phyloP scores from a whole-genome alignment of 192 early-diverging fungal genomes.

The Spinellus fusiger region DNA sequence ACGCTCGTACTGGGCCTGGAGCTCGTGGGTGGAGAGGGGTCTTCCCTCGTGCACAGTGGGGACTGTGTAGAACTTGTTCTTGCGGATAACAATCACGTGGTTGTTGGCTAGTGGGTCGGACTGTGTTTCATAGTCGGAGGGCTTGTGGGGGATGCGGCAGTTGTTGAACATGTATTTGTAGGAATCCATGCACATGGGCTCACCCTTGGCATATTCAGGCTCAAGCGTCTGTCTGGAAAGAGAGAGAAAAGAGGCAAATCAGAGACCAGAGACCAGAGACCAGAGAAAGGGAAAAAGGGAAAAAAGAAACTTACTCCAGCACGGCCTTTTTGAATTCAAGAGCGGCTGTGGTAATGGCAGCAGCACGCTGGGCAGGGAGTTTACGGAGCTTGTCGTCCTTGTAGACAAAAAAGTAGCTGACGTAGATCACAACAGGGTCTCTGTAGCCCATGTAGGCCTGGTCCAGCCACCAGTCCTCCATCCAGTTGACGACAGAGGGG shows the following conservation, averaged over 20 bases:
- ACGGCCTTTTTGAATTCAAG: slow-evolving; percentile 82
- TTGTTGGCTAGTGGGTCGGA: slow-evolving; percentile 71
- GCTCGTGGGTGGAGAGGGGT: slow-evolving; percentile 77
- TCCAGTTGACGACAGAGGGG: slow-evolving; percentile 78
- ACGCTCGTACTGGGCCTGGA: slow-evolving; percentile 67
- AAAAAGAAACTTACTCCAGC: slow-evolving; percentile 32
- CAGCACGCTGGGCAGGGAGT: slow-evolving; percentile 78
- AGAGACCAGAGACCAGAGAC: too few species aligned
- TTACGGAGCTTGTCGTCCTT: slow-evolving; percentile 81
- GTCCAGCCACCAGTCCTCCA: slow-evolving; percentile 98
- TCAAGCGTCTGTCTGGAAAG: slow-evolving; percentile 53
- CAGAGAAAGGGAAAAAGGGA: too few species aligned
- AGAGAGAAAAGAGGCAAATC: too few species aligned
- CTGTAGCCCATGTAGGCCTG: slow-evolving; percentile 92
- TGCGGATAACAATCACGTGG: slow-evolving; percentile 82
- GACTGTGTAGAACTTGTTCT: slow-evolving; percentile 86
- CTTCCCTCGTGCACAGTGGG: slow-evolving; percentile 71
- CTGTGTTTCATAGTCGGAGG: slow-evolving; percentile 71
- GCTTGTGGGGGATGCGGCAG: slow-evolving; percentile 82
- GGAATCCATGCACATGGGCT: slow-evolving; percentile 81
- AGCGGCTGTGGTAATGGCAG: slow-evolving; percentile 82
- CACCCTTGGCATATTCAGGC: slow-evolving; percentile 74
- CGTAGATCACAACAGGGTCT: slow-evolving; percentile 92
- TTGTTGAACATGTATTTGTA: slow-evolving; percentile 98
- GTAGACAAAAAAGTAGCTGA: slow-evolving; percentile 95